Evolutionary conservation across 768 basidiomycete genomes (phyloP).

Genomic region (Suillus sp.): DNA sequence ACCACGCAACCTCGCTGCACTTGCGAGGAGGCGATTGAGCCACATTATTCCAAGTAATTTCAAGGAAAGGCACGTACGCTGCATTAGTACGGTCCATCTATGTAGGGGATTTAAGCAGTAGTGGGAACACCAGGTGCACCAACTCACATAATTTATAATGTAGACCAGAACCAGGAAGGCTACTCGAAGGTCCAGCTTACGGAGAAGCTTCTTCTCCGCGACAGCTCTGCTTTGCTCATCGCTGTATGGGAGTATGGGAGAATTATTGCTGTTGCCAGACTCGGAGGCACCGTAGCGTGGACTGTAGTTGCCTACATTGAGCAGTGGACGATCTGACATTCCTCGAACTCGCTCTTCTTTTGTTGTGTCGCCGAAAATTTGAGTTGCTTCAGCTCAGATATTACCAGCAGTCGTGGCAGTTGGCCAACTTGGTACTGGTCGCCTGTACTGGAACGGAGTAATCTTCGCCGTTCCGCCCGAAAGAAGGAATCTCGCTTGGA

Average conservation of each 20-base stretch:
- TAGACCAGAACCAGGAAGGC: slow-evolving; percentile 48
- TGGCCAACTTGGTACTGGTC: neutral
- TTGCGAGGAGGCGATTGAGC: slow-evolving; percentile 24
- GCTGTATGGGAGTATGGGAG: slow-evolving; percentile 8
- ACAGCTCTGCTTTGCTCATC: slow-evolving; percentile 35
- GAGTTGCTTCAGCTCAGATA: neutral
- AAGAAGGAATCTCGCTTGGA: neutral
- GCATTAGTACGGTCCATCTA: slow-evolving; percentile 72
- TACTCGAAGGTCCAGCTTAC: slow-evolving; percentile 46
- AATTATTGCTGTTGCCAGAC: neutral
- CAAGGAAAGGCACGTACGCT: slow-evolving; percentile 40
- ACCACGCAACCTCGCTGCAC: slow-evolving; percentile 70
- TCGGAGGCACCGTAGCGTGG: neutral
- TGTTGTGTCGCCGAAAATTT: neutral
- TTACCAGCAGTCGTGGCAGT: neutral
- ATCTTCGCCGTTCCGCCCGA: neutral
- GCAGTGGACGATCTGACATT: slow-evolving; percentile 4
- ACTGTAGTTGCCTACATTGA: neutral
- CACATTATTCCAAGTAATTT: neutral
- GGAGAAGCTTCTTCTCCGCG: slow-evolving; percentile 45
- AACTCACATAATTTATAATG: slow-evolving; percentile 48
- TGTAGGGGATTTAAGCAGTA: slow-evolving; percentile 10
- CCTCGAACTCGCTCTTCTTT: neutral
- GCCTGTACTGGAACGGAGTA: neutral
- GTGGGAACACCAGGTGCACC: neutral